Base-by-base conservation (phyloP, 2,329 filamentous ascomycete genomes). In the Fusarium nurragi region DNA sequence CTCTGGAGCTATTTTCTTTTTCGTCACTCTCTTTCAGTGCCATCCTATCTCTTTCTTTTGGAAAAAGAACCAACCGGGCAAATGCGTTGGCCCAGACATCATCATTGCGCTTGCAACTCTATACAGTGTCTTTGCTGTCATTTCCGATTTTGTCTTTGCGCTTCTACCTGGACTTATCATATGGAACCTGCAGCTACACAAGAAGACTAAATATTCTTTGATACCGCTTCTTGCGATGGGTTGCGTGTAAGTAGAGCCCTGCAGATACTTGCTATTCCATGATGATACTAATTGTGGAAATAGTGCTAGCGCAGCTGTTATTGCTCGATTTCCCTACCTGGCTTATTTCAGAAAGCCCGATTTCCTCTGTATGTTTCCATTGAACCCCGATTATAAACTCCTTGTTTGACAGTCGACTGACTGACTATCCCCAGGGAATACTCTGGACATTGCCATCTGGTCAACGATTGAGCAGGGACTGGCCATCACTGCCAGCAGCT, bases 211-310 rank as follows among this genome's bases (percentile, higher is more conserved):
- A 67, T 37, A 77, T 4, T 77, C 82, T 0, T 71, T 87, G 23
- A 80, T 80, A 3, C 77, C 77, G 6, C 78, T 88, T 36, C 74
- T 88, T 28, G 80, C 80, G 4, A 78, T 88, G 74, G 87, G 84
- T 16, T 84, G 85, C 57, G 67, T 81, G 79, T 75, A 73, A 54
- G 73, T 70, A 13, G 4, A 7, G 9, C 5, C 9, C 22, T 8
- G 5, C 5, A 1, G 5, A 11, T 7, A 2, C 3, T 2, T 1
- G 4, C 8, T 11, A 0, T 11, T 1, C 5, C 1, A 12, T 1
- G 22, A 18, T 19, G 0, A 21, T 34, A 21, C 65, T 65, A n/a
- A 63, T 34, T 14, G 11, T 1, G 1, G 0, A 16, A n/a, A 23
- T 40, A 79, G 78, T 26, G 78, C 79, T 5, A 80, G 78, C 47